Percentiles rank a stretch among this genome's conserved stretches.
Evolutionary conservation across 257 asterid species (phyloP).

Genomic region (Solanum neorickii): DNA sequence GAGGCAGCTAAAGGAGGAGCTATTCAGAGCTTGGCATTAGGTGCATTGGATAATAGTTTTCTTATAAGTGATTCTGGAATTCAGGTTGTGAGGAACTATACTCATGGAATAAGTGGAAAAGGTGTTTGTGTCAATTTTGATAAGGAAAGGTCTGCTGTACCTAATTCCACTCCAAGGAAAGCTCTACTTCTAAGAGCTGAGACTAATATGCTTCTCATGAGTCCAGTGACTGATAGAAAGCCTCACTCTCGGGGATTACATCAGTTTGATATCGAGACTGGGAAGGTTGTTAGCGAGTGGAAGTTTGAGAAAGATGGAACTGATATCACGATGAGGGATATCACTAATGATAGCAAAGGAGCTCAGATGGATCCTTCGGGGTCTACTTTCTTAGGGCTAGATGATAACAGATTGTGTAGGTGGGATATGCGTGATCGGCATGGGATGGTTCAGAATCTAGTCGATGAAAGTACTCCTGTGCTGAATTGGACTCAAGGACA

Average conservation of each 20-base stretch:
- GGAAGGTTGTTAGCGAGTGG: constrained; percentile 85
- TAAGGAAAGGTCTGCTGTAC: constrained; percentile 26
- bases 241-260: constrained; percentile 77
- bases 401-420: constrained; percentile 80
- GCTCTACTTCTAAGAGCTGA: constrained; percentile 85
- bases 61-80: constrained; percentile 75
- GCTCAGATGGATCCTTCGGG: constrained; percentile 97
- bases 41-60: constrained; percentile 92
- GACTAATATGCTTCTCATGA: constrained; percentile 96
- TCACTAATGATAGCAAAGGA: constrained; percentile 76
- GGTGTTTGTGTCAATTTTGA: constrained; percentile 74
- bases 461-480: constrained; percentile 68
- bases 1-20: constrained; percentile 63
- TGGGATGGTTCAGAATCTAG: constrained; percentile 74
- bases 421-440: constrained; percentile 98
- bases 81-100: constrained; percentile 78
- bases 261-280: constrained; percentile 87
- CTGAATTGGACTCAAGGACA: constrained; percentile 98
- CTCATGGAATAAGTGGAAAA: constrained; percentile 88
- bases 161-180: constrained; percentile 61
- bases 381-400: constrained; percentile 90
- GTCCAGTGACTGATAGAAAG: constrained; percentile 50
- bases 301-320: constrained; percentile 91
- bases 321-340: constrained; percentile 87
- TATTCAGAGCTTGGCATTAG: constrained; percentile 86